Conservation (phyloP, 2,329 filamentous ascomycete genomes). For the Geosmithia putterillii region DNA sequence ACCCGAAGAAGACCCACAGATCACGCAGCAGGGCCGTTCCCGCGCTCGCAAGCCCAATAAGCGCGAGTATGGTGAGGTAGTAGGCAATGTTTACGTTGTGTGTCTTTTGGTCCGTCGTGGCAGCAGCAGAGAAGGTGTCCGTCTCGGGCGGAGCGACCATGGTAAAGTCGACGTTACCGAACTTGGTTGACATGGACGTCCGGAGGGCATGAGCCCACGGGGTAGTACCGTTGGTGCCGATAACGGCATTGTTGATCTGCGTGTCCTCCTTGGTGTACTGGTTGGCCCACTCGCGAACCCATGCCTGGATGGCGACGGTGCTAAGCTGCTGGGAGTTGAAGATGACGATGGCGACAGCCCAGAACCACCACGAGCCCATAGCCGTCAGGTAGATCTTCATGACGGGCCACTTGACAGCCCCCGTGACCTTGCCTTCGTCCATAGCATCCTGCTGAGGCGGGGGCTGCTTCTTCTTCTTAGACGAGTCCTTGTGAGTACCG, state of each 20-base stretch:
- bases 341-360: conserved; percentile 61
- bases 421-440: conserved; percentile 70
- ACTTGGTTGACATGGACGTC: conserved; percentile 12
- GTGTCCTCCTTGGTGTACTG: conserved; percentile 50
- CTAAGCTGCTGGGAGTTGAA: conserved; percentile 78
- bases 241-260: background rate
- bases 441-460: conserved; percentile 38
- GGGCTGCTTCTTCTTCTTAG: conserved; percentile 34
- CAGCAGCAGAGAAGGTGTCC: background rate
- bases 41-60: conserved; percentile 68
- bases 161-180: conserved; percentile 1
- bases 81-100: conserved; percentile 64
- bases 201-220: conserved; percentile 11
- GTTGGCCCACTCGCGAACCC: conserved; percentile 93
- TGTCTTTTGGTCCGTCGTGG: background rate
- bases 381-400: conserved; percentile 73
- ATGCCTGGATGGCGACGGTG: conserved; percentile 79
- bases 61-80: conserved; percentile 72
- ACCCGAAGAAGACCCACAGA: conserved; percentile 83
- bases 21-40: conserved; percentile 74
- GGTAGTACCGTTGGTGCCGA: conserved; percentile 3
- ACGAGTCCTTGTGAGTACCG: conserved; percentile 20
- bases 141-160: background rate
- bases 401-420: conserved; percentile 79
- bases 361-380: conserved; percentile 98